phyloP scores from a whole-genome alignment of 768 basidiomycete species.

The Wakefieldia striispora region DNA sequence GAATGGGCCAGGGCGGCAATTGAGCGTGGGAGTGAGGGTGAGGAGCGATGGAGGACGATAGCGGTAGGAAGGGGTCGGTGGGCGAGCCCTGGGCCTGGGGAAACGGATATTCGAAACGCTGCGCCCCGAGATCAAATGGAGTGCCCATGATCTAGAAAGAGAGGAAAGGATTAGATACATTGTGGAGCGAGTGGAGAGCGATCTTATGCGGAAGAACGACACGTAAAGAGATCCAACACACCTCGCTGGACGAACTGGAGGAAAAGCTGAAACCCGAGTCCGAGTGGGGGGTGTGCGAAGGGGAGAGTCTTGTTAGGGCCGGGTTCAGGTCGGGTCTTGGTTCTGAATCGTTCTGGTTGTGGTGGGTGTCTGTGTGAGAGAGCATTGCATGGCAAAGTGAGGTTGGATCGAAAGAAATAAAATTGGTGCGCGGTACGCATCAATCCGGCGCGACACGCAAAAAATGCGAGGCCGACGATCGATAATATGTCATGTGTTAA shows the following conservation, averaged over 20 bases:
- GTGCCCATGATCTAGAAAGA: conserved; percentile 31
- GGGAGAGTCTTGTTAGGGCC: neutral
- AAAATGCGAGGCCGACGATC: conserved; percentile 19
- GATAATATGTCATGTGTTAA: neutral
- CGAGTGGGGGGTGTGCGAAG: conserved; percentile 22
- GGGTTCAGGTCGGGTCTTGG: neutral
- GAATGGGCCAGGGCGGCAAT: conserved; percentile 25
- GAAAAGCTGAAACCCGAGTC: conserved; percentile 32
- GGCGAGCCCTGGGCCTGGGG: conserved; percentile 30
- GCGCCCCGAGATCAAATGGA: conserved; percentile 33
- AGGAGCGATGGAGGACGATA: conserved; percentile 21
- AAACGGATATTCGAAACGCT: conserved; percentile 33
- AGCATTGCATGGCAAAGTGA: conserved; percentile 6
- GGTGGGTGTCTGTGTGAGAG: conserved; percentile 19
- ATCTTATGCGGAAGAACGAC: neutral
- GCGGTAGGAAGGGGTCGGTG: conserved; percentile 24
- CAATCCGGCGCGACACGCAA: conserved; percentile 6
- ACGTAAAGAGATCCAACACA: neutral
- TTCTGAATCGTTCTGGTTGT: conserved; percentile 2
- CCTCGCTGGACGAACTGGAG: conserved; percentile 32
- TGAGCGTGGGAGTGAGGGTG: conserved; percentile 28
- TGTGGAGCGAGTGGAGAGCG: conserved; percentile 1
- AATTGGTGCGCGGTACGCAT: neutral
- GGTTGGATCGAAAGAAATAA: neutral
- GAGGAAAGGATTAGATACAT: neutral